phyloP scores from a whole-genome alignment of 2,329 filamentous ascomycete genomes.

The Pseudopyricularia cyperi region DNA sequence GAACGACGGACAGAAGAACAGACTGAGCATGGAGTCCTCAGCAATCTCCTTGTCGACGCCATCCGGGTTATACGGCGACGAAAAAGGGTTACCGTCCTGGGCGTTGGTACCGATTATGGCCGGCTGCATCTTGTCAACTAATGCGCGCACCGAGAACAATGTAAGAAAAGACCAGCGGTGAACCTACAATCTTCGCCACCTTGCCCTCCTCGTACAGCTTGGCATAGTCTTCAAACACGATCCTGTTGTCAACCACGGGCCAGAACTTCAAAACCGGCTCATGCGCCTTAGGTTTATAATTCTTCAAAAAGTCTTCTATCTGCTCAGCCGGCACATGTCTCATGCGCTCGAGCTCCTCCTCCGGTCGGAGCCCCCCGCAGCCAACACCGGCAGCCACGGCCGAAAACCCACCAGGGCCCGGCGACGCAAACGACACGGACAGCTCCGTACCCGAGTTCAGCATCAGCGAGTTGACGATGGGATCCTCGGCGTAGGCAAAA shows the following conservation, averaged over 20 bases:
- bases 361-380: conserved; percentile 15
- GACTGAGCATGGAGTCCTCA: background rate
- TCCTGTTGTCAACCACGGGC: conserved; percentile 7
- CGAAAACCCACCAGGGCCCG: background rate
- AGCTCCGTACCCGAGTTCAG: conserved; percentile 11
- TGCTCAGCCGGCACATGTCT: conserved; percentile 16
- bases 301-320: conserved; percentile 11
- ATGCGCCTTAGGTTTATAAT: background rate
- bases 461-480: background rate
- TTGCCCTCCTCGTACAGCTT: conserved; percentile 11
- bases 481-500: background rate
- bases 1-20: background rate
- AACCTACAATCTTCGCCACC: conserved; percentile 8
- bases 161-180: background rate
- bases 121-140: background rate
- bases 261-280: background rate
- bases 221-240: conserved; percentile 18
- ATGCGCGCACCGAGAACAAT: background rate
- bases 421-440: background rate
- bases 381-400: background rate
- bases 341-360: conserved; percentile 22
- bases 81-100: background rate
- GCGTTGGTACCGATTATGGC: background rate
- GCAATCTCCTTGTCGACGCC: background rate
- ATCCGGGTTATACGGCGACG: background rate